A percentile compares a stretch with the other conserved stretches of the same genome.
phyloP scores from a whole-genome alignment of 1,284 basidiomycete species.

The Ceratobasidium sp. region DNA sequence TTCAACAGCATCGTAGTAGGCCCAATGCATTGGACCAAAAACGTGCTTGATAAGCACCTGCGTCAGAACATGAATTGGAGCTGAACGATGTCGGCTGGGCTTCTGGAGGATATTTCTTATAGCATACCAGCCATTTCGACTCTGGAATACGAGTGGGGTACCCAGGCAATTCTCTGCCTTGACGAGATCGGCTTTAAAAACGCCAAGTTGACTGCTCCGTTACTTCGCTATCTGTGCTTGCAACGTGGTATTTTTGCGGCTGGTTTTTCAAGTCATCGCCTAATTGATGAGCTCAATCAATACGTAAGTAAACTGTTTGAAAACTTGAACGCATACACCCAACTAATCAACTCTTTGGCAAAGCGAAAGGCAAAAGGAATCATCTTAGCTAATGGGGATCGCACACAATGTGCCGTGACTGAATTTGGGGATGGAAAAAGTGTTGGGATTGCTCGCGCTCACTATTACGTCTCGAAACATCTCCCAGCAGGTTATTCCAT shows the following conservation, averaged over 20 bases:
- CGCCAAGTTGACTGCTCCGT: constrained; percentile 1
- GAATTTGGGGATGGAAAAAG: not conserved
- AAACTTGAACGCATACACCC: no score
- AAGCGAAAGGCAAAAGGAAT: not conserved
- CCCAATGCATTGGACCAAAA: constrained; percentile 20
- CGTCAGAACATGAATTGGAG: constrained; percentile 2
- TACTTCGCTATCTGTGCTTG: not conserved
- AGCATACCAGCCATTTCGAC: not conserved
- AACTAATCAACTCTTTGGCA: no score
- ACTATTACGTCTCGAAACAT: not conserved
- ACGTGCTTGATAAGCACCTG: constrained; percentile 4
- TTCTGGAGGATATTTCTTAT: not conserved
- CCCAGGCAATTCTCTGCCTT: not conserved
- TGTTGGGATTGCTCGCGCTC: not conserved
- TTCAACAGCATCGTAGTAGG: not conserved
- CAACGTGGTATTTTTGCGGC: not conserved
- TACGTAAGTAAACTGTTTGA: not conserved
- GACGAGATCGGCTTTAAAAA: not conserved
- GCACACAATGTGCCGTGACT: not conserved
- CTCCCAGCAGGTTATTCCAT: not conserved
- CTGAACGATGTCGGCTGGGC: not conserved
- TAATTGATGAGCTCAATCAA: not conserved
- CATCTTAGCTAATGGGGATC: not conserved
- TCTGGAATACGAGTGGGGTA: constrained; percentile 3
- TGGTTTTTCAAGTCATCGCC: not conserved